Evolutionary conservation across 2,329 filamentous ascomycete species (phyloP).

Genomic region (Botryosphaeria dothidea): DNA sequence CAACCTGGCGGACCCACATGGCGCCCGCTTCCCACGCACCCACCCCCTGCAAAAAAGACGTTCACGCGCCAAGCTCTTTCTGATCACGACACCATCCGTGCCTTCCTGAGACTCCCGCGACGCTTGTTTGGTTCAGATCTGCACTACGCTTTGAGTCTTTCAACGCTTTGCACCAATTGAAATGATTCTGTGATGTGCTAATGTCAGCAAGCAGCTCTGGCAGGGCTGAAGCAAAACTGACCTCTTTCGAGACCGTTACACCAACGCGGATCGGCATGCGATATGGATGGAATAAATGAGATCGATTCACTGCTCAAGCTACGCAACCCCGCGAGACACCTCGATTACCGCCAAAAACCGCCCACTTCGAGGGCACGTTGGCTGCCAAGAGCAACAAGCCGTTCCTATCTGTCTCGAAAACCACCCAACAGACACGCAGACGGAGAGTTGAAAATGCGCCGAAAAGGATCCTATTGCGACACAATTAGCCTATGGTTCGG

Average conservation of each 20-base stretch:
- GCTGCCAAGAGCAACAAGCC: no score
- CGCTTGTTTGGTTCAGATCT: neutral
- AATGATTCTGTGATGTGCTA: neutral
- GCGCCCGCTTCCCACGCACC: neutral
- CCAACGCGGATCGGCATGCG: neutral
- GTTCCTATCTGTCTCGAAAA: no score
- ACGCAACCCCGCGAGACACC: neutral
- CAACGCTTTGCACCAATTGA: no score
- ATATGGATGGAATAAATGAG: neutral
- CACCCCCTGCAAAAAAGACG: neutral
- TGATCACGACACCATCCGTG: neutral
- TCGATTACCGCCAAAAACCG: no score
- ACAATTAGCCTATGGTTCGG: neutral
- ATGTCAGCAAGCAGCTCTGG: neutral
- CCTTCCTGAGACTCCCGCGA: neutral
- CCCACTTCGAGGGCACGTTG: no score
- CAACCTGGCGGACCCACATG: slow-evolving; percentile 2
- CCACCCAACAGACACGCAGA: no score
- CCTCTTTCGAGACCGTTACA: neutral
- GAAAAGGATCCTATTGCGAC: neutral
- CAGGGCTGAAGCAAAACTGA: neutral
- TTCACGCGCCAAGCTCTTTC: neutral
- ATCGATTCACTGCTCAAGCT: neutral
- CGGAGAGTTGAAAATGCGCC: no score
- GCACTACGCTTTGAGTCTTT: neutral